Evolutionary conservation across 768 basidiomycete genomes (phyloP).

Genomic region (Termitomyces sp.): DNA sequence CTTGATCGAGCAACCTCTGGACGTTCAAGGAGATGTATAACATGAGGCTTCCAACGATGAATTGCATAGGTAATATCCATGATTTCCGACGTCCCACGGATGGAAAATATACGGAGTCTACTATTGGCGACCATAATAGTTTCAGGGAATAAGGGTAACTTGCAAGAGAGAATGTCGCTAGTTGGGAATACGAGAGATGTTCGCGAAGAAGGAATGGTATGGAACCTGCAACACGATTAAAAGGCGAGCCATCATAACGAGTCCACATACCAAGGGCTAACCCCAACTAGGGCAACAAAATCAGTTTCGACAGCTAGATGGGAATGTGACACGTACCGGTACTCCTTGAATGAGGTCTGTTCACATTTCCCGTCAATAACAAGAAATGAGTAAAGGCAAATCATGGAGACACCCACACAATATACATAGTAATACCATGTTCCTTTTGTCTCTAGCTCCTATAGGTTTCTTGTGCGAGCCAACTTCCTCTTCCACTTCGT

Average conservation of each 20-base stretch:
- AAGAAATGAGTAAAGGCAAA: background rate
- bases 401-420: conserved; percentile 59
- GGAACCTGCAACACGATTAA: conserved; percentile 53
- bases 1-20: conserved; percentile 73
- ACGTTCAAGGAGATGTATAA: conserved; percentile 71
- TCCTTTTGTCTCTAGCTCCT: conserved; percentile 73
- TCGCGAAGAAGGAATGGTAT: conserved; percentile 95
- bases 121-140: conserved; percentile 94
- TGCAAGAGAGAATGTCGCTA: conserved; percentile 89
- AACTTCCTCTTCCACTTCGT: conserved; percentile 28
- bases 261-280: conserved; percentile 73
- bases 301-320: conserved; percentile 6
- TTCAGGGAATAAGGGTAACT: conserved; percentile 97
- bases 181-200: conserved; percentile 94
- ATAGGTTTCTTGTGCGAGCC: conserved; percentile 41
- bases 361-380: conserved; percentile 7
- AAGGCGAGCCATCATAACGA: background rate
- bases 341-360: conserved; percentile 82
- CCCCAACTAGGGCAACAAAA: conserved; percentile 49
- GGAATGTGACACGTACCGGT: conserved; percentile 53
- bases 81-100: conserved; percentile 92
- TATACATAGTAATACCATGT: conserved; percentile 79
- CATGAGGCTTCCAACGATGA: conserved; percentile 82
- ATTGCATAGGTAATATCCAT: conserved; percentile 98
- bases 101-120: conserved; percentile 83